Evolutionary conservation across 257 asterid species (phyloP), one percentile per base, ranked within the genome.

Genomic region (Knoxia roxburghii): DNA sequence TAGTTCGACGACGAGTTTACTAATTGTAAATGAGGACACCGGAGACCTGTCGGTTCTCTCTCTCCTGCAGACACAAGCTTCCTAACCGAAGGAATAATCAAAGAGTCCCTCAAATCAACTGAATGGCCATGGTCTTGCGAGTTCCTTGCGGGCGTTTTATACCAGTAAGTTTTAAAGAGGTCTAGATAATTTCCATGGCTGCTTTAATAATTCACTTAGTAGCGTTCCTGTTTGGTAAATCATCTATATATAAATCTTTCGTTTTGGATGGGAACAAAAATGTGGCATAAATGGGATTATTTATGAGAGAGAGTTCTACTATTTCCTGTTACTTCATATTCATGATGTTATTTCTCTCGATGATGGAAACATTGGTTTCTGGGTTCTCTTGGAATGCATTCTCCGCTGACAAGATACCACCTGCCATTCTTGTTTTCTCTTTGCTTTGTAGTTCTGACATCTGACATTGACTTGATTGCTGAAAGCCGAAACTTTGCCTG

Each of bases 141-240:
- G 39, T 72, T 18, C 41, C 68, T 63, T 80, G 68, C 67, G 68
- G 70, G n/a, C 77, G 79, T 70, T 71, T 73, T 63, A 49, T 78
- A 53, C 75, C 74, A 48, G 91, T 87, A 77, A 78, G 85, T 62
- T 12, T 55, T 26, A 3, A 7, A 12, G 20, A 27, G 58, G 64
- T 58, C 46, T 33, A 10, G 54, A n/a, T 15, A 49, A 51, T 68
- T 39, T 39, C 32, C 5, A 20, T 39, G 8, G 20, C 50, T 4
- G 33, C 66, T n/a, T 13, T 11, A 35, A 35, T 61, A 29, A 2
- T 20, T 35, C 18, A 0, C 18, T 48, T 48, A 18, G 1, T 23
- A 18, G 12, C 21, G 3, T 48, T 43, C 54, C 18, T 12, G 24
- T 35, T 21, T 39, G 26, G 4, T 48, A 10, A n/a, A n/a, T n/a